These are phyloP conservation scores for Agaricus blazei DNA, from an alignment of 768 basidiomycete genomes.

Conservation along the genomic window DNA sequence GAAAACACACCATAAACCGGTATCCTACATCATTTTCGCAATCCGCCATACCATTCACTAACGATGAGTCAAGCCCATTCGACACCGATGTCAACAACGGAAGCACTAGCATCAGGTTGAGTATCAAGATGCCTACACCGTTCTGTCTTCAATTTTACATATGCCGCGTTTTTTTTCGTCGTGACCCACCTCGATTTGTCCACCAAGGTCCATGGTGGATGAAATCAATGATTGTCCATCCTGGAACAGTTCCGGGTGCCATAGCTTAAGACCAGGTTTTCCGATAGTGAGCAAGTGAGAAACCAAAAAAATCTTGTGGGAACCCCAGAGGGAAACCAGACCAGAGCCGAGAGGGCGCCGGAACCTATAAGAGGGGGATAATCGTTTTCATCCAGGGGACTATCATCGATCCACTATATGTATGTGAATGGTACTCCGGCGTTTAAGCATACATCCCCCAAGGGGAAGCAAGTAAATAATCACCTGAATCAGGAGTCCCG, in stretches of 20 bases:
- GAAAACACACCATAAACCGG: neutral
- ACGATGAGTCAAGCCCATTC: conserved; percentile 68
- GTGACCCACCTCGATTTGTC: conserved; percentile 47
- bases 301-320: neutral
- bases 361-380: neutral
- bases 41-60: conserved; percentile 41
- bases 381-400: neutral
- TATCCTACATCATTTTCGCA: neutral
- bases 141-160: neutral
- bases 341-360: neutral
- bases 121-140: conserved; percentile 44
- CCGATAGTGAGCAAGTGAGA: neutral
- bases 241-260: conserved; percentile 27
- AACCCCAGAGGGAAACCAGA: neutral
- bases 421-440: conserved; percentile 1
- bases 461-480: neutral
- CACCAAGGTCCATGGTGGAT: conserved; percentile 59
- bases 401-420: neutral
- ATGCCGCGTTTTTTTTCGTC: neutral
- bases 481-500: neutral
- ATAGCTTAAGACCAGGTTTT: conserved; percentile 6
- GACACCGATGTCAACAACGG: conserved; percentile 61
- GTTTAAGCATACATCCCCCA: conserved; percentile 4
- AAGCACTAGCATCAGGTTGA: conserved; percentile 55
- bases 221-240: conserved; percentile 54